Evolutionary conservation across 805 yeast species (phyloP).

Genomic region (Kuraishia piskuri): DNA sequence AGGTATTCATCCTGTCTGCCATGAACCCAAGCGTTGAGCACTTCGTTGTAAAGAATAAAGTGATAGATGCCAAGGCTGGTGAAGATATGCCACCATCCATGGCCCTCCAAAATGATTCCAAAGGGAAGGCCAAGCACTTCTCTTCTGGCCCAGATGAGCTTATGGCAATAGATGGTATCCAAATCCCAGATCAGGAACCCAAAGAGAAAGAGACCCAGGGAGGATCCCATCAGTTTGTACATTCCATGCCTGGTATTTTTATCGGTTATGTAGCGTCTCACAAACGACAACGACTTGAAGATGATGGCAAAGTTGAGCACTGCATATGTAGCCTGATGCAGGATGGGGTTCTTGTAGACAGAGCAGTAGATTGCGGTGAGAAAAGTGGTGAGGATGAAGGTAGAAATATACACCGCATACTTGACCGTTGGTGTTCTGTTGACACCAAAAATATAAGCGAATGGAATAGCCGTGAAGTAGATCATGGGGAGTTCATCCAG

Average conservation of each 20-base stretch:
- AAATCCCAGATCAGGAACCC: conserved; percentile 83
- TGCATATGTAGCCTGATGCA: conserved; percentile 81
- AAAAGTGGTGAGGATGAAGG: conserved; percentile 19
- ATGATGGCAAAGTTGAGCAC: conserved; percentile 61
- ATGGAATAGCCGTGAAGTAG: conserved; percentile 89
- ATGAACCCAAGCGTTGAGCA: conserved; percentile 54
- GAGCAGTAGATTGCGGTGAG: conserved; percentile 62
- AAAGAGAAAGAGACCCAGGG: conserved; percentile 51
- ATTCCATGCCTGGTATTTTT: conserved; percentile 36
- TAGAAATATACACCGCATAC: conserved; percentile 9
- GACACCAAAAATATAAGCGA: conserved; percentile 26
- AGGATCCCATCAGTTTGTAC: conserved; percentile 45
- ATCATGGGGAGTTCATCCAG: conserved; percentile 95
- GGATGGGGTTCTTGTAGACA: conserved; percentile 58
- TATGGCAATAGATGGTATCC: conserved; percentile 70
- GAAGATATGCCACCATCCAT: conserved; percentile 92
- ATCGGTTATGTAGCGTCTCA: conserved; percentile 45
- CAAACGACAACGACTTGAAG: conserved; percentile 41
- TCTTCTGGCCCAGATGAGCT: conserved; percentile 51
- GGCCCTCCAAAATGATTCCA: conserved; percentile 79
- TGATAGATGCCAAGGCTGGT: conserved; percentile 79
- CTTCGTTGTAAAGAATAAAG: conserved; percentile 69
- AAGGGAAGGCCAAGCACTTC: conserved; percentile 64
- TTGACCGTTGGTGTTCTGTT: conserved; percentile 7
- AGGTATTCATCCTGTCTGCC: conserved; percentile 43